Conservation (phyloP, 1,284 basidiomycete species). For the Melampsora larici-populina region DNA sequence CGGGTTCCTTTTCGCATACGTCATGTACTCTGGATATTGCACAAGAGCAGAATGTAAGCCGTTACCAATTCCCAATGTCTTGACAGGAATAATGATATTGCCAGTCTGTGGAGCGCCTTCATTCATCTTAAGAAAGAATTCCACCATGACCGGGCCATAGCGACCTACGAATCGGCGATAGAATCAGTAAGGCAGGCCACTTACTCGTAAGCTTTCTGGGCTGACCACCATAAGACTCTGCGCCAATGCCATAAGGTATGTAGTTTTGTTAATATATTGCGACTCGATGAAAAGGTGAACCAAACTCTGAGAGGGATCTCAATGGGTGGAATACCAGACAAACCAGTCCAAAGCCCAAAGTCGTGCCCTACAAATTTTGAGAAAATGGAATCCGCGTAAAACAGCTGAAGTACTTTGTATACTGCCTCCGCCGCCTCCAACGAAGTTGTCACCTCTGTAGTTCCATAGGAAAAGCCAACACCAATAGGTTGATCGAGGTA, state of each 20-base stretch:
- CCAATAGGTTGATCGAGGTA: conserved; percentile 36
- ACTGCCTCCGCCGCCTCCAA: conserved; percentile 9
- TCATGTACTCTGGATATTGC: conserved; percentile 23
- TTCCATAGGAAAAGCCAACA: conserved; percentile 20
- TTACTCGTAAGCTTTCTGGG: too few relatives aligned
- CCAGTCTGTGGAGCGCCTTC: background rate
- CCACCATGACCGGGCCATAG: conserved; percentile 21
- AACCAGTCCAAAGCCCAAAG: conserved; percentile 33
- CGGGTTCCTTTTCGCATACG: conserved; percentile 25
- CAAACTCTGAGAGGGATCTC: too few relatives aligned
- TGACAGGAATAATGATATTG: conserved; percentile 29
- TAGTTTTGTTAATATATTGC: too few relatives aligned
- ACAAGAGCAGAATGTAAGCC: conserved; percentile 13
- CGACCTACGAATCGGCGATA: conserved; percentile 30
- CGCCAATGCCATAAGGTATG: too few relatives aligned
- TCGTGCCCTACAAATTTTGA: conserved; percentile 7
- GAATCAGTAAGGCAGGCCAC: background rate
- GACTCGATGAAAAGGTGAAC: too few relatives aligned
- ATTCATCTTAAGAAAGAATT: conserved; percentile 28
- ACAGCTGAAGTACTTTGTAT: conserved; percentile 25
- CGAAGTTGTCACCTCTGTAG: background rate
- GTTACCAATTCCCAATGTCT: conserved; percentile 34
- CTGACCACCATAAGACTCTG: conserved; percentile 40
- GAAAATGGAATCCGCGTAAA: conserved; percentile 22
- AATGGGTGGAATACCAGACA: too few relatives aligned